Evolutionary conservation across 345 rosid species (phyloP).

Genomic region (Euphorbia lathyris): DNA sequence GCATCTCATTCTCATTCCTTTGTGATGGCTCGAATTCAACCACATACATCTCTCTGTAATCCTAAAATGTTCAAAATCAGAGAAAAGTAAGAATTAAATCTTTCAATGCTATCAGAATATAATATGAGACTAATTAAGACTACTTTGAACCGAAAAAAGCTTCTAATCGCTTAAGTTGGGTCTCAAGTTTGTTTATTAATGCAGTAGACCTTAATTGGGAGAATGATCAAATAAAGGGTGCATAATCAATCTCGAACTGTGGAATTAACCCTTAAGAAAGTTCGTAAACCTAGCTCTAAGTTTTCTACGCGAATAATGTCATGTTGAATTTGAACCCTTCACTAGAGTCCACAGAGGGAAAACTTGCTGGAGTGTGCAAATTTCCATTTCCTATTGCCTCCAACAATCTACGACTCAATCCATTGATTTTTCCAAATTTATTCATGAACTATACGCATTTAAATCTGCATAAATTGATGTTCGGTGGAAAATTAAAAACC

Average conservation of each 20-base stretch:
- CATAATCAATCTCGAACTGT: no score
- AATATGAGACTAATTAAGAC: background rate
- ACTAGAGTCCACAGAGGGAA: background rate
- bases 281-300: background rate
- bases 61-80: constrained; percentile 31
- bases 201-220: background rate
- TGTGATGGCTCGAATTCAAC: constrained; percentile 17
- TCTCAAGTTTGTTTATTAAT: background rate
- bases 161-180: background rate
- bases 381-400: background rate
- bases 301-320: background rate
- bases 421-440: background rate
- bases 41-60: constrained; percentile 16
- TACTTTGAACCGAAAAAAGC: background rate
- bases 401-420: no score
- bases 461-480: background rate
- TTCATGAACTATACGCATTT: background rate
- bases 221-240: background rate
- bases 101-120: background rate
- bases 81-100: constrained; percentile 2
- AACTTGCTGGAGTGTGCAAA: background rate
- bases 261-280: background rate
- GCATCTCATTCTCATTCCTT: constrained; percentile 20
- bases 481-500: background rate
- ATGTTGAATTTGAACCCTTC: background rate